Base-by-base conservation (phyloP, 1,284 basidiomycete genomes). In the Ceratobasidium sp. region DNA sequence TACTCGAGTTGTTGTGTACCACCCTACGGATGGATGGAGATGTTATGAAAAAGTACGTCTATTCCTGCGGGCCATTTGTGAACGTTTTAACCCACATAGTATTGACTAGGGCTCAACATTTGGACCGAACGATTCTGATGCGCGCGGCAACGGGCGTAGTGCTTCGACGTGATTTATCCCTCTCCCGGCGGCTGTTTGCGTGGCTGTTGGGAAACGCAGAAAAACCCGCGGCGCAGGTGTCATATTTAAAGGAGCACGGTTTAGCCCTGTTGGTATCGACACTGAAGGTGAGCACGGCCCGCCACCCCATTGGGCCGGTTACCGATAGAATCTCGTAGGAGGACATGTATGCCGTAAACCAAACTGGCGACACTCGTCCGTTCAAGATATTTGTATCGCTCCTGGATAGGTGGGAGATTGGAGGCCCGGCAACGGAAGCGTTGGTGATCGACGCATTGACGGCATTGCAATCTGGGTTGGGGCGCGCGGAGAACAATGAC, bases 401-500 rank as follows among this genome's bases (percentile, higher is more conserved):
- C 18, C 83, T 98, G 75, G 97, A 99, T 81, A 97, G 97, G 80
- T 98, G 94, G 92, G 95, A 98, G 80, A 90, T 99, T 63, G 96
- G 96, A 0, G 87, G 87, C 21, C 85, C 87, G 0, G 81, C 99
- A 30, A 96, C 95, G 0, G 88, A 92, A 56, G 84, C 83, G 0
- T 81, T 98, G 42, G 87, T 93, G 3, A 87, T 94, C 72, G 92
- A 97, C 75, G 85, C 91, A 0, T 88, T 96, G 78, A 87, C 85
- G 66, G 87, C 92, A 1, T 83, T 95, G 58, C 86, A 87, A 78
- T 79, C 81, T n/a, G 82, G 87, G 44, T 80, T 89, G 40, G 80
- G 82, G 7, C 82, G 83, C 25, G 77, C 80, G 12, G 87, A 84
- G 48, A 82, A 82, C 48, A 82, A 89, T 79, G 48, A 51, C 21